phyloP scores from a whole-genome alignment of 2,329 filamentous ascomycete genomes.

The Colletotrichum tanaceti region DNA sequence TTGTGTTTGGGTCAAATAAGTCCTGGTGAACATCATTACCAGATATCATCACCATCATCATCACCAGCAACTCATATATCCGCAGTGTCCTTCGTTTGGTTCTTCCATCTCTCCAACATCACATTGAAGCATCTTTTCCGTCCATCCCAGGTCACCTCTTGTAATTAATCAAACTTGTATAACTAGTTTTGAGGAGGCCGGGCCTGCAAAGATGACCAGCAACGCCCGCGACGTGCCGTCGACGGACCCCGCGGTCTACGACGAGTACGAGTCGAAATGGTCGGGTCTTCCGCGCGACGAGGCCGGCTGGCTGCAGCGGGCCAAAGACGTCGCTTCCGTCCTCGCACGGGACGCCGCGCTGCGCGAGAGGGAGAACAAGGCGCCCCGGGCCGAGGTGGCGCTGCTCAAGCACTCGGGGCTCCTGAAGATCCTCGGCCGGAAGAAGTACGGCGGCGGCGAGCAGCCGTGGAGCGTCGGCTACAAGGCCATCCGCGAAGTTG shows the following conservation, averaged over 20 bases:
- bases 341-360: constrained; percentile 49
- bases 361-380: constrained; percentile 54
- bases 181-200: too few species aligned
- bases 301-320: constrained; percentile 53
- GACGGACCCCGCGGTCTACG: constrained; percentile 54
- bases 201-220: constrained; percentile 22
- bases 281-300: constrained; percentile 47
- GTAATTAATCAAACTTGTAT: too few species aligned
- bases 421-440: constrained; percentile 53
- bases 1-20: background rate
- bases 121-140: background rate
- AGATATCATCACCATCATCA: background rate
- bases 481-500: constrained; percentile 70
- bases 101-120: too few species aligned
- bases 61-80: background rate
- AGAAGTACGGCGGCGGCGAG: constrained; percentile 57
- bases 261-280: constrained; percentile 53
- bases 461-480: constrained; percentile 64
- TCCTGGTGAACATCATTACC: background rate
- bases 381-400: constrained; percentile 53
- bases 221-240: constrained; percentile 36
- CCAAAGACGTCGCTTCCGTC: constrained; percentile 52
- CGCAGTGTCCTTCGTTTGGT: too few species aligned
- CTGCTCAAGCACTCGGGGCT: constrained; percentile 57
- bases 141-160: too few species aligned